phyloP scores from a whole-genome alignment of 1,284 basidiomycete species.

The Leccinum insolens region DNA sequence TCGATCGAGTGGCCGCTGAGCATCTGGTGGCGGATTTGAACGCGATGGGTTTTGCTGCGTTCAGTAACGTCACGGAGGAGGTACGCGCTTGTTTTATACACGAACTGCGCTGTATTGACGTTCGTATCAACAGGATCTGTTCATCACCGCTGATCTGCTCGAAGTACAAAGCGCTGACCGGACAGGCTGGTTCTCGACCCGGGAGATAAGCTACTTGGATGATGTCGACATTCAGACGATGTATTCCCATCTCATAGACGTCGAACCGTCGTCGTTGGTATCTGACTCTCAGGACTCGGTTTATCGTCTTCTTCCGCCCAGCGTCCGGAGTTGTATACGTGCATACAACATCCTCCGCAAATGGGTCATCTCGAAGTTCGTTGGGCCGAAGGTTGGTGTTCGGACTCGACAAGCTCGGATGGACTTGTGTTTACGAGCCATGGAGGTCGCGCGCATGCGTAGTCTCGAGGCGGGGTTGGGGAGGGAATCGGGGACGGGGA shows the following conservation, averaged over 20 bases:
- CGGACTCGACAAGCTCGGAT: conserved; percentile 68
- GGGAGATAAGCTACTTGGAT: conserved; percentile 52
- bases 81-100: conserved; percentile 38
- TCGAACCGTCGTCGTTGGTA: conserved; percentile 70
- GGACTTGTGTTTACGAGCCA: conserved; percentile 66
- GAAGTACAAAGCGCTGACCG: conserved; percentile 79
- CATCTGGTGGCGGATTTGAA: conserved; percentile 75
- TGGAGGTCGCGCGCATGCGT: conserved; percentile 70
- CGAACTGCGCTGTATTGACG: conserved; percentile 9
- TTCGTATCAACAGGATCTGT: conserved; percentile 57
- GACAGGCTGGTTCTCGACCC: conserved; percentile 71
- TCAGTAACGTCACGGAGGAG: conserved; percentile 75
- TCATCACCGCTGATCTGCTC: conserved; percentile 71
- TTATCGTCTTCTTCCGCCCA: conserved; percentile 73
- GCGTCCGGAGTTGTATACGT: conserved; percentile 71
- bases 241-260: conserved; percentile 67
- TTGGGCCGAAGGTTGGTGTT: conserved; percentile 61
- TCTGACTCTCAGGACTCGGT: conserved; percentile 69
- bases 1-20: conserved; percentile 68
- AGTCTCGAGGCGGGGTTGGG: conserved; percentile 42
- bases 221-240: conserved; percentile 77
- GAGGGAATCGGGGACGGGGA: neutral
- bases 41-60: conserved; percentile 70
- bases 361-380: conserved; percentile 73
- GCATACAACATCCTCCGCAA: conserved; percentile 74